Percentiles rank a stretch among this genome's conserved stretches.
Conservation (phyloP, 2,329 filamentous ascomycete genomes). For the Furcasterigmium furcatum region DNA sequence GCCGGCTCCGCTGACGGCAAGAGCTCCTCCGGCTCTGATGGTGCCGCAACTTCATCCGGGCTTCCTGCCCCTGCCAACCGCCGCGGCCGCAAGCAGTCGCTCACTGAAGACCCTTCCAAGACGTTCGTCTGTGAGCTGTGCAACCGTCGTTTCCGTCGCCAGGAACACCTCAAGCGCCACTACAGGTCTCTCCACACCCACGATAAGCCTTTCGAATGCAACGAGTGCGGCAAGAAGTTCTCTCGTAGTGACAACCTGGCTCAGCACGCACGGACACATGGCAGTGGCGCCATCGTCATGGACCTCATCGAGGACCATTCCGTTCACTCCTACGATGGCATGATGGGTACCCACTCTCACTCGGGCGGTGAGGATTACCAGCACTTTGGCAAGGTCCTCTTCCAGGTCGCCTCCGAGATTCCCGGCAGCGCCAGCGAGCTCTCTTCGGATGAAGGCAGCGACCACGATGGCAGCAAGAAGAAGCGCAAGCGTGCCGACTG, state of each 20-base stretch:
- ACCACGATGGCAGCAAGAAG: conserved; percentile 58
- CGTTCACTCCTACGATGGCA: conserved; percentile 35
- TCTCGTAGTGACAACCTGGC: conserved; percentile 96
- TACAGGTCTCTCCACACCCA: conserved; percentile 97
- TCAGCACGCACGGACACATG: conserved; percentile 93
- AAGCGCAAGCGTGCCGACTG: conserved; percentile 80
- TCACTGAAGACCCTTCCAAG: conserved; percentile 97
- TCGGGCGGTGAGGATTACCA: conserved; percentile 58
- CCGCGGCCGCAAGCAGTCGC: conserved; percentile 94
- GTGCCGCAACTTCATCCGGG: conserved; percentile 33
- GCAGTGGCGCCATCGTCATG: conserved; percentile 86
- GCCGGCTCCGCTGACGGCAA: conserved; percentile 27
- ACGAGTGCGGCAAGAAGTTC: conserved; percentile 98
- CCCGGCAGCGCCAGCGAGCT: conserved; percentile 62
- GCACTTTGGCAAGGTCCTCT: conserved; percentile 73
- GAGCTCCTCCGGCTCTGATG: conserved; percentile 27
- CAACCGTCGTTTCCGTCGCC: conserved; percentile 94
- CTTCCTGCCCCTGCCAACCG: conserved; percentile 60
- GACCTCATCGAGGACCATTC: conserved; percentile 76
- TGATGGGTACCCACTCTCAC: conserved; percentile 31
- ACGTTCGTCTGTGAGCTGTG: conserved; percentile 96
- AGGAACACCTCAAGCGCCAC: conserved; percentile 98
- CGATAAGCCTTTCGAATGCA: conserved; percentile 97
- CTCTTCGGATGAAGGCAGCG: conserved; percentile 50
- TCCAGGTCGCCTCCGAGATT: conserved; percentile 73